These are phyloP conservation scores for Terfezia boudieri DNA, from an alignment of 495 filamentous ascomycete species.

Conservation along the genomic window DNA sequence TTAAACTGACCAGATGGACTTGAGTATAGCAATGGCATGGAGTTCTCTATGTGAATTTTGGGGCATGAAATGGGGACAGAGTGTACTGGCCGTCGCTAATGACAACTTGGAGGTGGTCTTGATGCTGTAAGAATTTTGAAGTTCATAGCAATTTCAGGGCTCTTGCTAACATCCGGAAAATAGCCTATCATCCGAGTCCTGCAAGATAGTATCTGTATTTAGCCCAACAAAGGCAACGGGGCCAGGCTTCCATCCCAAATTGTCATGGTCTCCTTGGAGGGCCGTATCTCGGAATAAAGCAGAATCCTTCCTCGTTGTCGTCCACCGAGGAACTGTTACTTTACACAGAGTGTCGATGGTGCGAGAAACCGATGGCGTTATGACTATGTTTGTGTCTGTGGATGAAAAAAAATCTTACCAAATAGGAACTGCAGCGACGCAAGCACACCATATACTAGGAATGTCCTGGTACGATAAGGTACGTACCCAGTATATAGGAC, in stretches of 20 bases:
- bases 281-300: background rate
- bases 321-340: background rate
- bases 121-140: slow-evolving; percentile 2
- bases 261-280: background rate
- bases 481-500: background rate
- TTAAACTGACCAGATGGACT: no score
- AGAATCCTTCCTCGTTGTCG: background rate
- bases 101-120: slow-evolving; percentile 24
- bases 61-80: slow-evolving; percentile 7
- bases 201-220: background rate
- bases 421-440: background rate
- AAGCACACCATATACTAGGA: background rate
- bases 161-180: no score
- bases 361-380: no score
- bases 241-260: background rate
- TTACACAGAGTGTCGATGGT: background rate
- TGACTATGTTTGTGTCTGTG: no score
- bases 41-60: slow-evolving; percentile 9
- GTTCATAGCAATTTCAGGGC: no score
- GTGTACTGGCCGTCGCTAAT: slow-evolving; percentile 24
- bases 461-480: background rate
- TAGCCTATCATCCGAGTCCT: background rate
- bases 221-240: background rate
- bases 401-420: no score
- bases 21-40: slow-evolving; percentile 13